Evolutionary conservation across 2,329 filamentous ascomycete species (phyloP), one percentile per base, ranked within the genome.

Genomic region (Epichloe uncinata): DNA sequence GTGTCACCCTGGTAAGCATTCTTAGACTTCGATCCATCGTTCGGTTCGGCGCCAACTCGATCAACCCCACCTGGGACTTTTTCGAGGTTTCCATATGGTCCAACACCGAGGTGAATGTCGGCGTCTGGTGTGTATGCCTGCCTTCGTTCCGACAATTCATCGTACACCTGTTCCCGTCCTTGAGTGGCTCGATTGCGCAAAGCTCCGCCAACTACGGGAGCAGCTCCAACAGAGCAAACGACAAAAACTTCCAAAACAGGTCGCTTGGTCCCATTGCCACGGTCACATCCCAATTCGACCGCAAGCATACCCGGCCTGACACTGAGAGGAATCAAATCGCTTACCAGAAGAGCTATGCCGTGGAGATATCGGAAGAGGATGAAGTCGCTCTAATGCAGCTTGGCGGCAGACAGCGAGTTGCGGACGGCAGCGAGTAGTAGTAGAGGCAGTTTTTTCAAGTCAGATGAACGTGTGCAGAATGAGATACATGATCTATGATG

Each of bases 81-180:
- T 55, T 55, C 42, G 54, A 54, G 16, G 50, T 59, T 6, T 50
- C 51, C 18, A n/a, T 56, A 37, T 64, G 60, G 62, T 61, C 60
- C 5, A 54, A 50, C 6, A 48, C 62, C 16, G 62, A 64, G 52
- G 54, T 63, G 26, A 52, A 52, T 13, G 44, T 52, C 6, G 50
- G 47, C 30, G 50, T 52, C 30, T 47, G 44, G 43, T 50, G 12
- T 62, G 60, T 47, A 43, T 64, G 49, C 61, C 62, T 30, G 9
- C 26, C 26, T 30, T 30, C 26, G 26, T 30, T 30, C 26, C 26
- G 26, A 30, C 26, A 30, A 30, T 48, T 63, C 3, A 44, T 63
- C 8, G 45, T 50, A 1, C 43, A 44, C n/a, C 35, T 53, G 16
- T 53, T 53, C 38, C 49, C 53, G 4, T 11, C 22, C 36, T 18